phyloP scores from a whole-genome alignment of 257 asterid species.

The Plantago elongata region DNA sequence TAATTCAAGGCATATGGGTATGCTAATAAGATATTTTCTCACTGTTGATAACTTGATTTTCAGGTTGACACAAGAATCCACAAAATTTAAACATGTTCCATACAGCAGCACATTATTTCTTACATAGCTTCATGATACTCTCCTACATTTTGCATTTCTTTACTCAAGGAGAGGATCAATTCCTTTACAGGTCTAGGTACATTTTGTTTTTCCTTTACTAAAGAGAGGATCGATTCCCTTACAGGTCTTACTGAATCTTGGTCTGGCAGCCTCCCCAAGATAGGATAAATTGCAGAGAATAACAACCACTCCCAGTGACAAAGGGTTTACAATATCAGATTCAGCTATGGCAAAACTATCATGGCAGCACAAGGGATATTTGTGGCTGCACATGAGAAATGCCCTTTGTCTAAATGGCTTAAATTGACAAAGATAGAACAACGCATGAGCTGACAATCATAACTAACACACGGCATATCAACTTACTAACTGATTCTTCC shows the following conservation, averaged over 20 bases:
- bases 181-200: not conserved
- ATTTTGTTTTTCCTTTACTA: not conserved
- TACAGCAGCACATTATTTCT: too few species aligned
- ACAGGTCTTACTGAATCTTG: not conserved
- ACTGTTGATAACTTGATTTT: too few species aligned
- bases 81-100: too few species aligned
- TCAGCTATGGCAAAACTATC: not conserved
- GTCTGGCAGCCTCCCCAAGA: not conserved
- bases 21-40: too few species aligned
- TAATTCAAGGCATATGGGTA: too few species aligned
- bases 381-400: not conserved
- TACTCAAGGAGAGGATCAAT: not conserved
- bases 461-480: not conserved
- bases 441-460: not conserved
- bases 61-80: too few species aligned
- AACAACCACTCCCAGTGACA: not conserved
- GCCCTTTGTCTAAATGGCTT: not conserved
- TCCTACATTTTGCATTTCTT: not conserved
- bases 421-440: not conserved
- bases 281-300: not conserved
- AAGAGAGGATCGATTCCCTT: not conserved
- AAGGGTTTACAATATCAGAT: not conserved
- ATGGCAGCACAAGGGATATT: not conserved
- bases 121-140: too few species aligned
- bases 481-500: too few species aligned